Evolutionary conservation across 257 asterid genomes (phyloP).

Genomic region (Solanum rostratum): DNA sequence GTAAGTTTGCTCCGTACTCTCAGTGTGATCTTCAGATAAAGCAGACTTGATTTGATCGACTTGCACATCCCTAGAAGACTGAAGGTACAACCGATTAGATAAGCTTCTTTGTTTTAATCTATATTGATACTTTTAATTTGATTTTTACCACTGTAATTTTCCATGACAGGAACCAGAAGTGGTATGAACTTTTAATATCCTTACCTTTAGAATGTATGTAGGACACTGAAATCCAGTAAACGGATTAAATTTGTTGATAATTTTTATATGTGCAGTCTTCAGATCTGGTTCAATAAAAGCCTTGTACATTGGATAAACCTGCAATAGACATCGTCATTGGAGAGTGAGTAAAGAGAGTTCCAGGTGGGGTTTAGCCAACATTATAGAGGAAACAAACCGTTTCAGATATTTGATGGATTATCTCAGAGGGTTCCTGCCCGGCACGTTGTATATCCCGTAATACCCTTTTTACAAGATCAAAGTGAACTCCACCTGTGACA

Average conservation of each 20-base stretch:
- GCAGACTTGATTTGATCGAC: constrained; percentile 60
- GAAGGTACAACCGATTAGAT: constrained; percentile 9
- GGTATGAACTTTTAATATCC: neutral
- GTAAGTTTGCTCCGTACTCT: constrained; percentile 66
- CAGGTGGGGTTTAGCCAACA: neutral
- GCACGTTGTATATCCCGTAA: constrained; percentile 94
- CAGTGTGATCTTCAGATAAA: constrained; percentile 56
- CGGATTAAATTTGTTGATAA: constrained; percentile 88
- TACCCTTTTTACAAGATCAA: constrained; percentile 96
- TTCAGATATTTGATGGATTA: constrained; percentile 96
- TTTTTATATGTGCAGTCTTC: constrained; percentile 87
- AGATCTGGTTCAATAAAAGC: constrained; percentile 98
- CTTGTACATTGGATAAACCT: constrained; percentile 99
- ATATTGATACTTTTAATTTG: neutral
- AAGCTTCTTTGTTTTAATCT: neutral
- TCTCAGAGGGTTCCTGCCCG: constrained; percentile 96
- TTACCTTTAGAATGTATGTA: constrained; percentile 93
- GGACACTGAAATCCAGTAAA: constrained; percentile 91
- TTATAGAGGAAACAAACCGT: constrained; percentile 46
- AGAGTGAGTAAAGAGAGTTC: neutral
- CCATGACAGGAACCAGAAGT: neutral
- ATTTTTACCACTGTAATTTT: neutral
- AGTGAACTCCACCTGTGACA: constrained; percentile 96
- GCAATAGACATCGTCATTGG: neutral
- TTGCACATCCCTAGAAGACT: constrained; percentile 55